phyloP scores from a whole-genome alignment of 1,284 basidiomycete genomes.

The Ganoderma resinaceum region DNA sequence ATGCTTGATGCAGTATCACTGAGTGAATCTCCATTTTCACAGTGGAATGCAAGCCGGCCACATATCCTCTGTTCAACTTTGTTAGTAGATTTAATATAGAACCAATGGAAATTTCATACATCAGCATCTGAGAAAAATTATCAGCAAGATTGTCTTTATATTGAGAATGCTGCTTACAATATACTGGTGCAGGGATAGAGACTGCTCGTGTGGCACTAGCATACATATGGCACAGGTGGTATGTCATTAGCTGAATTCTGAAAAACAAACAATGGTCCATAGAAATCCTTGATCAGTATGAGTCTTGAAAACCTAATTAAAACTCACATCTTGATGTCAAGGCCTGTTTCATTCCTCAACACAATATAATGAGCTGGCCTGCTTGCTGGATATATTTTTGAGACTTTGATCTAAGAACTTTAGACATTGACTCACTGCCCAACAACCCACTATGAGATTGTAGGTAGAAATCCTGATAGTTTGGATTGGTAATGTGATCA shows the following conservation, averaged over 20 bases:
- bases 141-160: constrained; percentile 1
- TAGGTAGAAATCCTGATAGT: constrained; percentile 61
- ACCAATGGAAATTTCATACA: constrained; percentile 41
- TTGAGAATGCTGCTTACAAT: constrained; percentile 52
- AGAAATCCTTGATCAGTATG: too few species aligned
- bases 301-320: not conserved
- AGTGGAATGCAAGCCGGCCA: constrained; percentile 30
- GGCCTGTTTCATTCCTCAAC: constrained; percentile 56
- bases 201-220: constrained; percentile 68
- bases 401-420: not conserved
- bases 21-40: constrained; percentile 21
- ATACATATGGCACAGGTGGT: constrained; percentile 60
- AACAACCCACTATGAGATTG: constrained; percentile 56
- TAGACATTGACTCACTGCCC: constrained; percentile 37
- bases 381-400: constrained; percentile 43
- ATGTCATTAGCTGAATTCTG: constrained; percentile 62
- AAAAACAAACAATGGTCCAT: constrained; percentile 10
- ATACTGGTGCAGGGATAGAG: constrained; percentile 70
- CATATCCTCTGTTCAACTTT: constrained; percentile 55
- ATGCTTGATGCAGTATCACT: constrained; percentile 38
- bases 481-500: constrained; percentile 48
- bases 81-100: not conserved
- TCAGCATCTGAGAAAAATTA: constrained; percentile 54
- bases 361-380: constrained; percentile 68
- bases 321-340: constrained; percentile 45